Evolutionary conservation across 2,329 filamentous ascomycete species (phyloP).

Genomic region (Monosporascus sp.): DNA sequence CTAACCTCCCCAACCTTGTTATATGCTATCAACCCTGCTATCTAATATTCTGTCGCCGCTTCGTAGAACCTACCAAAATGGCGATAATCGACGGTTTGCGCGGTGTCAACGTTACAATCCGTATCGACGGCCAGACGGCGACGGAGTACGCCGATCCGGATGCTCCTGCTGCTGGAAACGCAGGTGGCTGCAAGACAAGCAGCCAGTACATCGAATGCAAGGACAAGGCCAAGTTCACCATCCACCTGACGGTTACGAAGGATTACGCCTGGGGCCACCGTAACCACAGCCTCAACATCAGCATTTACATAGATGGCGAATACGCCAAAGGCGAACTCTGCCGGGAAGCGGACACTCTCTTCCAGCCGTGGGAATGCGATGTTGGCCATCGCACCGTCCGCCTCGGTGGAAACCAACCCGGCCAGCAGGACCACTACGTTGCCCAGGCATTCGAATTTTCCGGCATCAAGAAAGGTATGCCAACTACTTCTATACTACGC

Average conservation of each 20-base stretch:
- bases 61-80: conserved; percentile 8
- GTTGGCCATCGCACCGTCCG: not conserved
- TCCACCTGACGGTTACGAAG: conserved; percentile 8
- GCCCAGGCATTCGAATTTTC: conserved; percentile 5
- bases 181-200: not conserved
- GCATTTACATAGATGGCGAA: conserved; percentile 13
- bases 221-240: conserved; percentile 11
- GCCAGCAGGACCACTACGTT: not conserved
- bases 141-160: conserved; percentile 15
- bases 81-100: conserved; percentile 16
- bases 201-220: conserved; percentile 15
- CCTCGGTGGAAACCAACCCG: not conserved
- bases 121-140: conserved; percentile 10
- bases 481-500: not conserved
- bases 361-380: not conserved
- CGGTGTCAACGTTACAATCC: conserved; percentile 17
- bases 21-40: too few relatives aligned
- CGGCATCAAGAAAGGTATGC: conserved; percentile 10
- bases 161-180: not conserved
- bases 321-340: conserved; percentile 8
- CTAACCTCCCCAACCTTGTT: too few relatives aligned
- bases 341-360: not conserved
- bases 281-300: conserved; percentile 8
- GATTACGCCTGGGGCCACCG: conserved; percentile 5
- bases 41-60: too few relatives aligned